Conservation (phyloP, 495 filamentous ascomycete genomes). For the Aspergillus biplanus region DNA sequence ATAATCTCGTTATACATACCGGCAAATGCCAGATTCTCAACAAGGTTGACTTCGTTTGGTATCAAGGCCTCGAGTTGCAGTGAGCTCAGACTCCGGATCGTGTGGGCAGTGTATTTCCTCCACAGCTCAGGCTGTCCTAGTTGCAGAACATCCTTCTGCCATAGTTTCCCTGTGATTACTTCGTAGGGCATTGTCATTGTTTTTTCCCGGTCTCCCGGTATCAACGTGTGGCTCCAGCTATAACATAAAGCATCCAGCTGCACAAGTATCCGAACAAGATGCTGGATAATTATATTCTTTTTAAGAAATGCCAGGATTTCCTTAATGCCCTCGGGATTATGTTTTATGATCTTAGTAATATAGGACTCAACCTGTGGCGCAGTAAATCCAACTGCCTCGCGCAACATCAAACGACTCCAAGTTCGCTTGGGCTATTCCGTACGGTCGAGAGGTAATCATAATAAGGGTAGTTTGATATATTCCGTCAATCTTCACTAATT, state of each 20-base stretch:
- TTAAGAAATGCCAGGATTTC: conserved; percentile 35
- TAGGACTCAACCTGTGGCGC: conserved; percentile 20
- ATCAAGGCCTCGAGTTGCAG: background rate
- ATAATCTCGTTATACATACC: conserved; percentile 2
- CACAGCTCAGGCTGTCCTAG: background rate
- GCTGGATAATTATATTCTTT: conserved; percentile 31
- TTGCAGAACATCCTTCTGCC: conserved; percentile 13
- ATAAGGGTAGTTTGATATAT: too few species aligned
- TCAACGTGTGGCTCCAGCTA: conserved; percentile 30
- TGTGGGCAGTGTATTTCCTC: background rate
- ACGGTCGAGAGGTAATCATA: conserved; percentile 24
- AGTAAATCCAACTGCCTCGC: conserved; percentile 26
- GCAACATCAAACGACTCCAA: conserved; percentile 21
- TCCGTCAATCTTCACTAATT: too few species aligned
- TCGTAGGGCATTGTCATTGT: conserved; percentile 41
- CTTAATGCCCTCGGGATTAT: background rate
- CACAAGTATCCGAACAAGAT: conserved; percentile 24
- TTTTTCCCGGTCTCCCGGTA: conserved; percentile 9
- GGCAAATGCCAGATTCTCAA: background rate
- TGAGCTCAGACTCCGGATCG: background rate
- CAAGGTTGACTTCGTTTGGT: background rate
- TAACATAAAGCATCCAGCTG: conserved; percentile 45
- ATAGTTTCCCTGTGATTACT: conserved; percentile 31
- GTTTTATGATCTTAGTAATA: conserved; percentile 30
- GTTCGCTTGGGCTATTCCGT: conserved; percentile 9